phyloP scores from a whole-genome alignment of 225 moss, liverwort and hornwort species.

The Bryoerythrophyllum caledonicum region DNA sequence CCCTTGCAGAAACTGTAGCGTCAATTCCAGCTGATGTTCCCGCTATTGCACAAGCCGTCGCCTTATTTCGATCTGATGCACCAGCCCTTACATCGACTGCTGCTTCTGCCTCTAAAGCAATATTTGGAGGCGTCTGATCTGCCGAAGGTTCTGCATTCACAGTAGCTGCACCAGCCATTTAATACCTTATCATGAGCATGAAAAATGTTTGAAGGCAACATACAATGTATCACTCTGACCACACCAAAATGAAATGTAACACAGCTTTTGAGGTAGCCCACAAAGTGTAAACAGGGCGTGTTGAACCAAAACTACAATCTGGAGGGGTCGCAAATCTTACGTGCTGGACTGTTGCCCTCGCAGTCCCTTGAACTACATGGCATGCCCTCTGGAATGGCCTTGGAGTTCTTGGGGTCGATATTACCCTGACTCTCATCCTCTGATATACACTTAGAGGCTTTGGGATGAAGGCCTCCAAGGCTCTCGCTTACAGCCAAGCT shows the following conservation, averaged over 20 bases:
- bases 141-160: constrained; percentile 31
- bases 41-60: neutral
- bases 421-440: constrained; percentile 49
- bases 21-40: constrained; percentile 12
- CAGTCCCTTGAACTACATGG: constrained; percentile 36
- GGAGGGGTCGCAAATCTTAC: constrained; percentile 26
- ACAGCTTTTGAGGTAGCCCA: neutral
- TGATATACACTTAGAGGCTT: constrained; percentile 36
- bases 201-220: neutral
- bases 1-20: neutral
- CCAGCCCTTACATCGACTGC: constrained; percentile 1
- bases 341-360: constrained; percentile 38
- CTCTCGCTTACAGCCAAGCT: constrained; percentile 50
- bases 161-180: constrained; percentile 34
- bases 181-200: constrained; percentile 17
- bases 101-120: constrained; percentile 9
- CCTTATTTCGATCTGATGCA: constrained; percentile 8
- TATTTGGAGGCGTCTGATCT: constrained; percentile 17
- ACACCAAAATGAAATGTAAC: constrained; percentile 12
- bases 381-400: constrained; percentile 18
- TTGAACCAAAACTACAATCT: neutral
- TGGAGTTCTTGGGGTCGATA: constrained; percentile 21
- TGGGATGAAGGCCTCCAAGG: constrained; percentile 42
- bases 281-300: constrained; percentile 15
- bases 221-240: constrained; percentile 15